Evolutionary conservation across 2,329 filamentous ascomycete species (phyloP), one percentile per base, ranked within the genome.

Genomic region (Nemania sp.): DNA sequence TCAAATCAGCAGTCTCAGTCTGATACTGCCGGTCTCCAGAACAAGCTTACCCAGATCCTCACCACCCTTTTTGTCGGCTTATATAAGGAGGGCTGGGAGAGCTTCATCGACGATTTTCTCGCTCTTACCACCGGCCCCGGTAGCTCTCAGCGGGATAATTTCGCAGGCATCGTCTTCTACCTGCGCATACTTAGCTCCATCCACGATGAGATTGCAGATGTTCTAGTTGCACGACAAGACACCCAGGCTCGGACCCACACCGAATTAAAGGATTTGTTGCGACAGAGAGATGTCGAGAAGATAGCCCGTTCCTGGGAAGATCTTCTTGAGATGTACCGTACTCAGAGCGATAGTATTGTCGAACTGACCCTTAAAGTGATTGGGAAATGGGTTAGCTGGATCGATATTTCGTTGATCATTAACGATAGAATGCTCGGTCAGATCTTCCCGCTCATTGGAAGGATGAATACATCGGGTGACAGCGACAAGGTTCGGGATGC

Each of bases 301-400:
- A 92, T 99, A 72, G 92, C 93, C 51, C 85, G 87, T 68, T 95
- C 94, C 3, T 99, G 96, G 96, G 93, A 96, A 79, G 92, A 97
- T 76, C 91, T 99, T 52, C 86, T 99, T 63, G 86, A 89, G 11
- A 89, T 91, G 75, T 98, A 94, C 87, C 85, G 86, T 72, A 88
- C 87, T 76, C 85, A 89, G 65, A 88, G 92, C 73, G 90, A 94
- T 76, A 79, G 82, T 49, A 87, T 98, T 66, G 87, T 97, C 51
- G 94, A 98, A 79, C 90, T 97, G 86, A 94, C 93, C 74, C 86
- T 99, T 61, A 93, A 92, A 80, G 92, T 94, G n/a, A 89, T 99
- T 72, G 94, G 93, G 43, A 96, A 95, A 79, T 99, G 96, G 95
- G 94, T 97, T 68, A 97, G 94, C 86, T 99, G 96, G 96, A 97